Base-by-base conservation (phyloP, 768 basidiomycete species). In the Termitomyces sp. region DNA sequence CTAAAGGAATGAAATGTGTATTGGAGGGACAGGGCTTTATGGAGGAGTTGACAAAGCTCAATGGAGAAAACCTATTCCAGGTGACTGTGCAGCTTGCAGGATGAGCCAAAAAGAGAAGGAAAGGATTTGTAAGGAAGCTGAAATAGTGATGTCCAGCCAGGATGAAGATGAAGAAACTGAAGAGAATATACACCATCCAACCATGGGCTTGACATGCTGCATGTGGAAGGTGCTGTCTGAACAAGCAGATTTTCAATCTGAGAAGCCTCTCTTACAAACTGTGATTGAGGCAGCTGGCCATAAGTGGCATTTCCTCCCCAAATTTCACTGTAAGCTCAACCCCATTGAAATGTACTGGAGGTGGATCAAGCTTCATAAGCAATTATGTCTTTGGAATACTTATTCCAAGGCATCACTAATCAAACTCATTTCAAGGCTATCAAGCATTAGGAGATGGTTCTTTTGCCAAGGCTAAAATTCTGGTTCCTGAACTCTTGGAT, bases 31-130 rank as follows among this genome's bases (percentile, higher is more conserved):
- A 36, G 22, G 57, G 62, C 52, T 20, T 63, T 16, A 44, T 36
- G 46, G 48, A 63, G n/a, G 61, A 52, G 18, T 54, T 62, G 6
- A 39, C 33, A 36, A 36, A 13, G 28, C 22, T n/a, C 9, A 63
- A 63, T 54, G 42, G 62, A 5, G 39, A 32, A 63, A 58, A 42
- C 50, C 57, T n/a, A 46, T 59, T 18, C 51, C 36, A 33, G 62
- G 62, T 28, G 57, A 63, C 36, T 63, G 62, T 50, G 28, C 46
- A 20, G 32, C 35, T n/a, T 63, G 58, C 45, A 63, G 54, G 38
- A 32, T 53, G 44, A 44, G 58, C 33, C 55, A 50, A 20, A 59
- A 28, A 53, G 62, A 54, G 48, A 57, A 51, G 13, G 57, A 62
- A 28, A 35, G 44, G 42, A 20, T 16, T 42, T 15, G 24, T 11